These are phyloP conservation scores for Chionographis japonica DNA, from an alignment of 106 monocot genomes.

Conservation along the genomic window DNA sequence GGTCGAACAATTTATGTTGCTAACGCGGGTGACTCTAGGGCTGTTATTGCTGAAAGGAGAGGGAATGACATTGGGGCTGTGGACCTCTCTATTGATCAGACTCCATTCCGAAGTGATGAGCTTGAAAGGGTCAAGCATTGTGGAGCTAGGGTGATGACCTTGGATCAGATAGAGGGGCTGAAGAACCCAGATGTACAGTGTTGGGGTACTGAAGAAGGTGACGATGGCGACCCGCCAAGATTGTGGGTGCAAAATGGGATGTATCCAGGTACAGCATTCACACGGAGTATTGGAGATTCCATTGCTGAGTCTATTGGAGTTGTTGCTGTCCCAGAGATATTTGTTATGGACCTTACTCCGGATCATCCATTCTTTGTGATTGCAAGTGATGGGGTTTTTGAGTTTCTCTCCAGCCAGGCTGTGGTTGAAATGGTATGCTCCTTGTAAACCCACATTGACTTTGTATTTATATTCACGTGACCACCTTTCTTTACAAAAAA, in stretches of 20 bases:
- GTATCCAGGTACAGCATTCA: conserved; percentile 97
- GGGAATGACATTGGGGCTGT: conserved; percentile 66
- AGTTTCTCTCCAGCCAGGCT: conserved; percentile 91
- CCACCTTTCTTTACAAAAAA: too few species aligned
- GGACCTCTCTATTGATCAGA: conserved; percentile 90
- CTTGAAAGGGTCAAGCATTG: conserved; percentile 87
- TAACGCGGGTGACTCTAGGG: conserved; percentile 92
- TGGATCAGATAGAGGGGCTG: conserved; percentile 95
- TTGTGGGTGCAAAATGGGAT: conserved; percentile 95
- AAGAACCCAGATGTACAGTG: conserved; percentile 88
- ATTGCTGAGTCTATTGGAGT: conserved; percentile 96
- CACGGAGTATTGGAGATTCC: conserved; percentile 92
- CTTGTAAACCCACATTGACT: background rate
- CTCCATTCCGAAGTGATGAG: conserved; percentile 86
- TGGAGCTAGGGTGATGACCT: conserved; percentile 89
- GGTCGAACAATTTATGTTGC: conserved; percentile 83
- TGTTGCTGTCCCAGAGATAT: conserved; percentile 80
- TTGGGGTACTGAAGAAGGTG: conserved; percentile 83
- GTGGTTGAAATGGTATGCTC: conserved; percentile 85
- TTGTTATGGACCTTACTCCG: conserved; percentile 62
- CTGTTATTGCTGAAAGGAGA: conserved; percentile 80
- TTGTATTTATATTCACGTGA: background rate
- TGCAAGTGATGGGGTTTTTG: conserved; percentile 98
- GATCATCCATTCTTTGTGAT: conserved; percentile 85
- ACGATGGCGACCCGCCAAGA: conserved; percentile 96